Evolutionary conservation across 2,329 filamentous ascomycete genomes (phyloP), one percentile per base, ranked within the genome.

Genomic region (Phialophora macrospora): DNA sequence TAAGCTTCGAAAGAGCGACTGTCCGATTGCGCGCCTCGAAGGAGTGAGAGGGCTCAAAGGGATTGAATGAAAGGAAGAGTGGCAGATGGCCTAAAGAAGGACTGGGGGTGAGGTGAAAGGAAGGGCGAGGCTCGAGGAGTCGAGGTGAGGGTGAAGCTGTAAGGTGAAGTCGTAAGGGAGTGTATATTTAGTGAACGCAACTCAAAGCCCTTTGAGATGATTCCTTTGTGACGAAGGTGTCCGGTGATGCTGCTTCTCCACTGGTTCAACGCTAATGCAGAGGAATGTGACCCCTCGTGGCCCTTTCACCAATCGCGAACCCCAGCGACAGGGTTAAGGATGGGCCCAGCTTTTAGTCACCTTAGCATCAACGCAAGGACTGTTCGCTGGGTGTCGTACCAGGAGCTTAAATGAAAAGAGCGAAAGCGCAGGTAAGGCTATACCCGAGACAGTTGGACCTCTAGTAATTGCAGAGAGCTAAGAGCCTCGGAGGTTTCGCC

Each of bases 21-120:
- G 57, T 64, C 65, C 62, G 26, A 44, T 9, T 55, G 51, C 49
- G 60, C 67, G 55, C 58, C 65, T 67, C 67, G 60, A 69, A 65
- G 32, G 67, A 69, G 65, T 67, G 67, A 65, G 63, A 65, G 67
- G 63, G 62, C 60, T 49, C 48, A 20, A 63, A 56, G 65, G 62
- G 58, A 65, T 24, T 34, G 46, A 34, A 56, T 44, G 64, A 67
- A 69, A 30, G 64, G 55, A 64, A 58, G 49, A 20, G 51, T 65
- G 62, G 64, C 63, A 52, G 48, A 52, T 38, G 60, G 61, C 63
- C 60, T n/a, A 68, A 62, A 54, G 56, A 64, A 62, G 60, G 64
- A 65, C 59, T 57, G 46, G 55, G 55, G 63, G 58, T 38, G 60
- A 60, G 56, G 49, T 63, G 24, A 54, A 59, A 48, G 61, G 49